Conservation (phyloP, 2,329 filamentous ascomycete genomes). For the Aureobasidium mangrovei region DNA sequence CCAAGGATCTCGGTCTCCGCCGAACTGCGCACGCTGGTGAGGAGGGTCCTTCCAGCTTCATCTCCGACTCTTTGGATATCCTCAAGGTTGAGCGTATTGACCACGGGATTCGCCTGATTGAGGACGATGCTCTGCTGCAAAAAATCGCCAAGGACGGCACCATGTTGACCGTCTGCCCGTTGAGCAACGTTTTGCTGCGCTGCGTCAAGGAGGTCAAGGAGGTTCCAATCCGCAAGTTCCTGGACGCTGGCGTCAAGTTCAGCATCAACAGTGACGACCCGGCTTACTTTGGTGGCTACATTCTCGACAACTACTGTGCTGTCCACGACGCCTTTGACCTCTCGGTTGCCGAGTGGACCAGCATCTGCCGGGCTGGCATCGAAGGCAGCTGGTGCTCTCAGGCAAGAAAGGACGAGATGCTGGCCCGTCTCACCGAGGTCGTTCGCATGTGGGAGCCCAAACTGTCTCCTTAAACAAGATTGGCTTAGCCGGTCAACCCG, state of each 20-base stretch:
- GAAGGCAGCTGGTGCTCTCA: constrained; percentile 61
- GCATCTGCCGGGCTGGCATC: constrained; percentile 53
- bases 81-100: constrained; percentile 61
- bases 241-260: constrained; percentile 57
- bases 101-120: constrained; percentile 59
- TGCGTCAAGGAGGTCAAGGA: constrained; percentile 46
- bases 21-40: constrained; percentile 71
- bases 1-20: constrained; percentile 43
- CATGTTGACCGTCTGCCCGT: constrained; percentile 62
- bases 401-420: constrained; percentile 52
- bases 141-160: constrained; percentile 49
- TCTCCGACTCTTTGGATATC: constrained; percentile 53
- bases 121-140: constrained; percentile 51
- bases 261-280: constrained; percentile 69
- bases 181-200: constrained; percentile 61
- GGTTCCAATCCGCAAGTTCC: constrained; percentile 53
- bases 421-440: constrained; percentile 23
- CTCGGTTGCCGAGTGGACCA: constrained; percentile 55
- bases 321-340: constrained; percentile 64
- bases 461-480: not conserved
- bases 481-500: not conserved
- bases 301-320: constrained; percentile 65
- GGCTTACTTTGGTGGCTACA: constrained; percentile 67
- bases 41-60: constrained; percentile 60
- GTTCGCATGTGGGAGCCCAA: not conserved